phyloP scores from a whole-genome alignment of 306 rosid species.

The Trichosanthes cucumerina region DNA sequence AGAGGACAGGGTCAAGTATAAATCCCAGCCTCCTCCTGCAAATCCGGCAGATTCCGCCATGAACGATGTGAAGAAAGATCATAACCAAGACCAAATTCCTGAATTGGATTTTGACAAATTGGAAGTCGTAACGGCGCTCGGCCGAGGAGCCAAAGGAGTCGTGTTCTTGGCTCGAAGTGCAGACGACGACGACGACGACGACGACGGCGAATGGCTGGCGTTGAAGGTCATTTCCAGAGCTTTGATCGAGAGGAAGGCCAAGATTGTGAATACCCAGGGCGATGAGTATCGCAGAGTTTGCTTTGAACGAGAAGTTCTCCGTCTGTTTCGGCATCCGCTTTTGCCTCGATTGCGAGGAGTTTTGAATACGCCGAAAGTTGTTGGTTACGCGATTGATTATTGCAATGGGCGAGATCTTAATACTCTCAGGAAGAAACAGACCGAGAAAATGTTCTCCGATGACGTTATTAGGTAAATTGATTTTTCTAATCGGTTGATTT shows the following conservation, averaged over 20 bases:
- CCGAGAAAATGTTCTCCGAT: conserved; percentile 61
- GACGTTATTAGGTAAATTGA: conserved; percentile 48
- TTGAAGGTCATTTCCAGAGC: conserved; percentile 63
- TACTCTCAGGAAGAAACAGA: conserved; percentile 45
- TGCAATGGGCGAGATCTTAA: conserved; percentile 80
- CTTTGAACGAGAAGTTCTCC: conserved; percentile 64
- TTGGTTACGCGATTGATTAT: conserved; percentile 60
- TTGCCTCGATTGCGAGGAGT: conserved; percentile 56
- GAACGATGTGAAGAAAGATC: conserved; percentile 13
- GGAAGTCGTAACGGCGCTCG: conserved; percentile 51
- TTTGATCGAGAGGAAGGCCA: conserved; percentile 32
- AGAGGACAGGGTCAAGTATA: background rate
- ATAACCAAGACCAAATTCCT: background rate
- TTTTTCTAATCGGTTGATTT: background rate
- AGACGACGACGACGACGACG: background rate
- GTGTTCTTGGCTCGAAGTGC: conserved; percentile 39
- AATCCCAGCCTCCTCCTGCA: background rate
- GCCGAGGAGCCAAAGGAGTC: conserved; percentile 95
- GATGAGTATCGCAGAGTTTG: conserved; percentile 39
- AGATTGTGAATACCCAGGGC: conserved; percentile 3
- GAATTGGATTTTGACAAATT: conserved; percentile 35
- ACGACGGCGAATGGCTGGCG: conserved; percentile 34
- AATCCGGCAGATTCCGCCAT: conserved; percentile 17
- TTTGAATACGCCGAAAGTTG: conserved; percentile 39
- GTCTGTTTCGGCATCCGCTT: conserved; percentile 53